Evolutionary conservation across 768 basidiomycete species (phyloP), one percentile per base, ranked within the genome.

Genomic region (Cystofilobasidium bisporidii): DNA sequence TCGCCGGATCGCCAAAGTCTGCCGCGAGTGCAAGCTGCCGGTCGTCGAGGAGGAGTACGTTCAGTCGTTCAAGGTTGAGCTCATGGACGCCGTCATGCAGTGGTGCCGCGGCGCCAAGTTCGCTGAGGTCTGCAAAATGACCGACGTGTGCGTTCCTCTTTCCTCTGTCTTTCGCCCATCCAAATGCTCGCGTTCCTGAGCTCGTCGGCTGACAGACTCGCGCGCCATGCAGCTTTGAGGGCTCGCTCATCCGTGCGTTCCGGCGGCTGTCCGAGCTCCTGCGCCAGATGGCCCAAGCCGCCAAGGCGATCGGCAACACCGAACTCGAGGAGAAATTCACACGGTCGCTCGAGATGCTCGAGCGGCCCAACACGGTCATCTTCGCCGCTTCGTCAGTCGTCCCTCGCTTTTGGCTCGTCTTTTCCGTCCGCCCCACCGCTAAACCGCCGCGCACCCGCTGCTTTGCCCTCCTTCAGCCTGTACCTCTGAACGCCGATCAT

Each of bases 51-150:
- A 96, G 67, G 91, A 94, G 70, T 99, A 99, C 76, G 90, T 99
- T 1, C 82, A 86, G 63, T 91, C 88, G 15, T 99, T 99, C 85
- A 98, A 97, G 78, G 90, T 96, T 24, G 94, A 97, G 74, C 84
- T 99, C 60, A 99, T 98, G 92, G 96, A 98, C 71, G 90, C 89
- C 0, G 96, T 98, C 14, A 82, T 91, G 41, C 88, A 91, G 70
- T 99, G 96, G 96, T 98, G 94, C 79, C 85, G 90, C n/a, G 96
- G 96, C 5, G 89, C 92, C 20, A 90, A 89, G 32, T 99, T 99
- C 78, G 81, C 88, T 0, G 94, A 99, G 30, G 91, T 97, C 65
- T 91, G 89, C 83, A 96, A 96, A 84, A 68, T 68, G 67, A 68
- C 67, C n/a, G 67, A 68, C 33, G 67, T 68, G 68, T 68, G 41